phyloP scores from a whole-genome alignment of 768 basidiomycete species.

The Auricularia cornea region DNA sequence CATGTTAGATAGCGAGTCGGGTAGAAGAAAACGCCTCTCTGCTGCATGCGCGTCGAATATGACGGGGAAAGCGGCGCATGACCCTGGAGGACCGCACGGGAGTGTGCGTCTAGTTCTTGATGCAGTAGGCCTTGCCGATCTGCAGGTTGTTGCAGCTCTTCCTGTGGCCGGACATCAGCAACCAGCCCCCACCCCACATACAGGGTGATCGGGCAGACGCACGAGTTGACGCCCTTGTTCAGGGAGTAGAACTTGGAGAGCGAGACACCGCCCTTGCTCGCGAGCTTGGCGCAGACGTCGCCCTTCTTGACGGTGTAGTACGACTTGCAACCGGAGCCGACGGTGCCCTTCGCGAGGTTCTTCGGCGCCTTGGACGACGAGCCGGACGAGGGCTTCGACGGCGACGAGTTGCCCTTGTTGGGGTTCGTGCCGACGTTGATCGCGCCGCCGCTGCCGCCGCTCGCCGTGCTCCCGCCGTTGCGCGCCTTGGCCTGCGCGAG shows the following conservation, averaged over 20 bases:
- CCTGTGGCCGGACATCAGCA: not conserved
- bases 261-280: not conserved
- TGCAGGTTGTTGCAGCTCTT: not conserved
- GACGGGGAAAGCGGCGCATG: not conserved
- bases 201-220: not conserved
- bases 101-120: not conserved
- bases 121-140: not conserved
- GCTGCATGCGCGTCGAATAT: not conserved
- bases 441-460: not conserved
- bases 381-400: not conserved
- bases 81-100: not conserved
- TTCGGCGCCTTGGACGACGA: not conserved
- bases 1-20: no score
- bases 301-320: constrained; percentile 2
- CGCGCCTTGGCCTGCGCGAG: not conserved
- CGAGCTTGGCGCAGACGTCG: not conserved
- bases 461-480: not conserved
- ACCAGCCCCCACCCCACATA: not conserved
- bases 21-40: no score
- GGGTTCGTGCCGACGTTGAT: not conserved
- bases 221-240: not conserved
- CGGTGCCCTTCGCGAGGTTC: not conserved
- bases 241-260: not conserved
- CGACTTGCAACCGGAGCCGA: not conserved
- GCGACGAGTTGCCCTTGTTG: not conserved